These are phyloP conservation scores for Phytophthora vignae DNA, from an alignment of 352 stramenopile species.

Conservation along the genomic window DNA sequence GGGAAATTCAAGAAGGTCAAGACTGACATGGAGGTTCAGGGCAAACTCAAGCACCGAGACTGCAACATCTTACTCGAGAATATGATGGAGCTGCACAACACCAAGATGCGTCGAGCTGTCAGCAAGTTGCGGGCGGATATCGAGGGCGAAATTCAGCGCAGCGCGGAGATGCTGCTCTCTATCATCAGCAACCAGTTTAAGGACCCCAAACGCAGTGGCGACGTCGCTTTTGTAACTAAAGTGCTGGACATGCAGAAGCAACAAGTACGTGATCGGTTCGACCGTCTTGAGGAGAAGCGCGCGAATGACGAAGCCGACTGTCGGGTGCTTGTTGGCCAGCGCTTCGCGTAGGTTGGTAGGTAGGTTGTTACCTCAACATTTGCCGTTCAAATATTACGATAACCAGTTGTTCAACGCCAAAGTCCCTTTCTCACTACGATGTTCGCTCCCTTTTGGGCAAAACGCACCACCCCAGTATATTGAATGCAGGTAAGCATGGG, in stretches of 20 bases:
- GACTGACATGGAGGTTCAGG: background rate
- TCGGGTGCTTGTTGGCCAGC: conserved; percentile 19
- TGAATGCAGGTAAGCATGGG: background rate
- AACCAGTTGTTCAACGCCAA: background rate
- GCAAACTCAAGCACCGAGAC: conserved; percentile 30
- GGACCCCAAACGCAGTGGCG: conserved; percentile 20
- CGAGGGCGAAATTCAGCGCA: conserved; percentile 26
- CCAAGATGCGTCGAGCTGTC: conserved; percentile 17
- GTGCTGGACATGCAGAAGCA: conserved; percentile 30
- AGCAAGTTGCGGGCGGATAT: conserved; percentile 21
- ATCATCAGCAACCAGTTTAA: conserved; percentile 31
- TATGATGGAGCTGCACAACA: conserved; percentile 38
- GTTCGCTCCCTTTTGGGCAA: background rate
- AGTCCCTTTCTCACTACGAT: conserved; percentile 4
- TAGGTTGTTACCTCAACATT: background rate
- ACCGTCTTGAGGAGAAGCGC: conserved; percentile 24
- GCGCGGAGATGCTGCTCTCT: conserved; percentile 27
- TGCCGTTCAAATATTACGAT: background rate
- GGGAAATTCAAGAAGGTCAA: background rate
- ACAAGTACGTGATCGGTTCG: conserved; percentile 31
- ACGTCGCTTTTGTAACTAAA: conserved; percentile 28
- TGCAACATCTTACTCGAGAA: conserved; percentile 35
- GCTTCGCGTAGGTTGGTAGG: background rate
- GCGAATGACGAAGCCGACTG: conserved; percentile 15
- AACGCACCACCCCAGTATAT: background rate